Evolutionary conservation across 257 asterid genomes (phyloP).

Genomic region (Dorcoceras hygrometricum): DNA sequence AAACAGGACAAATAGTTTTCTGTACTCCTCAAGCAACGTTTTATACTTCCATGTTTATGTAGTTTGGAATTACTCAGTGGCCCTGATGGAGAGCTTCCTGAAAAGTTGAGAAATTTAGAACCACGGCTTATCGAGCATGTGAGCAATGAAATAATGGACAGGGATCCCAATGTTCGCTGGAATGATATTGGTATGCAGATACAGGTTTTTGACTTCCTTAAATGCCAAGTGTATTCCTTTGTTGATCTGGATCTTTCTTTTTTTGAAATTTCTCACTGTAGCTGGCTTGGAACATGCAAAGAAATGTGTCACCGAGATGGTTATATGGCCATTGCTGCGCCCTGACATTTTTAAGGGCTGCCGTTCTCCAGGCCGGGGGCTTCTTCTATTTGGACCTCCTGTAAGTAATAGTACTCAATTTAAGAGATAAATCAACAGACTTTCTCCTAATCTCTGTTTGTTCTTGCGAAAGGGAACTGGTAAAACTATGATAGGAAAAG

Average conservation of each 20-base stretch:
- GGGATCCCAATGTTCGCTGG: slow-evolving; percentile 99
- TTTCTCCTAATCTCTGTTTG: slow-evolving; percentile 27
- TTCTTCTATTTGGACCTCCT: slow-evolving; percentile 99
- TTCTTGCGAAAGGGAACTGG: slow-evolving; percentile 82
- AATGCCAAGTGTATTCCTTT: slow-evolving; percentile 15
- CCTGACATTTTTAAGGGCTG: slow-evolving; percentile 97
- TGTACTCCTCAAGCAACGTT: slow-evolving; percentile 18
- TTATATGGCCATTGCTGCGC: slow-evolving; percentile 95
- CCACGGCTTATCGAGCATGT: slow-evolving; percentile 93
- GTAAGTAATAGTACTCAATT: slow-evolving; percentile 46
- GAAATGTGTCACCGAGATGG: slow-evolving; percentile 98
- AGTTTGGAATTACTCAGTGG: slow-evolving; percentile 90
- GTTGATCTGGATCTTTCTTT: slow-evolving; percentile 22
- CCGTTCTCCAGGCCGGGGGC: slow-evolving; percentile 99
- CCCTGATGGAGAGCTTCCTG: slow-evolving; percentile 98
- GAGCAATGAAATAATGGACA: slow-evolving; percentile 98
- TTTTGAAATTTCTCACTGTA: slow-evolving; percentile 19
- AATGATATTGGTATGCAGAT: slow-evolving; percentile 72
- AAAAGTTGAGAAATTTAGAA: slow-evolving; percentile 88
- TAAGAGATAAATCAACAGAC: slow-evolving; percentile 11
- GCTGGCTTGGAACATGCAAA: slow-evolving; percentile 99
- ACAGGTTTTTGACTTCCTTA: not conserved
- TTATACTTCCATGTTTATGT: slow-evolving; percentile 28
- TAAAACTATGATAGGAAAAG: slow-evolving; percentile 99
- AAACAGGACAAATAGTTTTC: slow-evolving; percentile 8